Percentiles rank a stretch among this genome's conserved stretches.
phyloP scores from a whole-genome alignment of 2,329 filamentous ascomycete species.

The Kalaharituber pfeilii region DNA sequence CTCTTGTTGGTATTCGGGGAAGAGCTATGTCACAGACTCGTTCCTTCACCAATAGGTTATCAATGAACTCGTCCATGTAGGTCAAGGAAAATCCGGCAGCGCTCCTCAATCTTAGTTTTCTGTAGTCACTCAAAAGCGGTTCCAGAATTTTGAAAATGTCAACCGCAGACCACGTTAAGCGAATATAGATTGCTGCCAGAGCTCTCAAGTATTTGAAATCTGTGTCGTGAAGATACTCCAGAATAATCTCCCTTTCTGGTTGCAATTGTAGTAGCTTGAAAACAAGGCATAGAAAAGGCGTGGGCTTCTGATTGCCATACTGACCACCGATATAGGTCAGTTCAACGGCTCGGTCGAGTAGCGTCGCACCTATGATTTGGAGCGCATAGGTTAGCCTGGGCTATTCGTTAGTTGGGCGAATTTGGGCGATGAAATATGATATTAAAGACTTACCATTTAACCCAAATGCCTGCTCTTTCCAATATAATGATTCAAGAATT shows the following conservation, averaged over 20 bases:
- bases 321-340: conserved; percentile 76
- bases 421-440: neutral
- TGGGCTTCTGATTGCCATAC: conserved; percentile 66
- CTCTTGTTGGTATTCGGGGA: conserved; percentile 74
- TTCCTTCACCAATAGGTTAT: conserved; percentile 76
- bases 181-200: conserved; percentile 81
- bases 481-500: conserved; percentile 90
- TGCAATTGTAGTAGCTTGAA: conserved; percentile 88
- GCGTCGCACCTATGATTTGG: conserved; percentile 35
- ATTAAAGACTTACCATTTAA: conserved; percentile 42
- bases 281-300: conserved; percentile 79
- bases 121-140: conserved; percentile 60
- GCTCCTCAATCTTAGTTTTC: conserved; percentile 65
- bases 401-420: conserved; percentile 34
- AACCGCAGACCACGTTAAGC: conserved; percentile 64
- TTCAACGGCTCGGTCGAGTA: conserved; percentile 79
- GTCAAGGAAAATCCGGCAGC: conserved; percentile 60
- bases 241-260: conserved; percentile 59
- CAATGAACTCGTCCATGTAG: conserved; percentile 79
- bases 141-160: conserved; percentile 69
- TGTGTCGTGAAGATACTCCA: conserved; percentile 61
- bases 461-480: conserved; percentile 96
- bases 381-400: conserved; percentile 8
- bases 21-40: conserved; percentile 79
- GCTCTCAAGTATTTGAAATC: conserved; percentile 80